phyloP scores from a whole-genome alignment of 495 filamentous ascomycete genomes.

The Rostrohypoxylon terebratum region DNA sequence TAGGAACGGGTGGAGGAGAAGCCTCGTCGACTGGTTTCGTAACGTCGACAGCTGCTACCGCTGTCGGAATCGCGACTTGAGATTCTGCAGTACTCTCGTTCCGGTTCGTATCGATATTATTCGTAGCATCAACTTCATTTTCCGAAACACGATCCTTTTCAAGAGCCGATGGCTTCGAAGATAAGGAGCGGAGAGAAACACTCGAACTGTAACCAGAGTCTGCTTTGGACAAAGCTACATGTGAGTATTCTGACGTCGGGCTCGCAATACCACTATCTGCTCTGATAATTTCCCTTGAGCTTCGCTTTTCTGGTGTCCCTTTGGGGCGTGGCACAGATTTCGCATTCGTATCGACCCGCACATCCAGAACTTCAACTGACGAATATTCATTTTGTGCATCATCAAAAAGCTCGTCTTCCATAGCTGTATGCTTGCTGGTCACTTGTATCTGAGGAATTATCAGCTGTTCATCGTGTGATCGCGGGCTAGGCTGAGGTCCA shows the following conservation, averaged over 20 bases:
- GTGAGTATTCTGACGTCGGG: conserved; percentile 50
- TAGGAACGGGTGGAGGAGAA: conserved; percentile 42
- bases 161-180: conserved; percentile 33
- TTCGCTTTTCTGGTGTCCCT: conserved; percentile 6
- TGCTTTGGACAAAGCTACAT: conserved; percentile 61
- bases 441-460: conserved; percentile 54
- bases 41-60: neutral
- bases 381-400: conserved; percentile 54
- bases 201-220: conserved; percentile 70
- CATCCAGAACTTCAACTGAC: conserved; percentile 53
- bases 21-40: neutral
- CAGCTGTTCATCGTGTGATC: conserved; percentile 1
- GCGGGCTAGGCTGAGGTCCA: conserved; percentile 24
- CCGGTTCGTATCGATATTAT: conserved; percentile 7
- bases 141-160: conserved; percentile 36
- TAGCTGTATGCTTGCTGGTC: conserved; percentile 60
- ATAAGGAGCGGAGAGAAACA: conserved; percentile 61
- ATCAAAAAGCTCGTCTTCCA: conserved; percentile 63
- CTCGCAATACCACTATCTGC: conserved; percentile 61
- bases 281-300: conserved; percentile 46
- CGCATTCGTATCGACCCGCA: conserved; percentile 56
- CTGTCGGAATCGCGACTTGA: neutral
- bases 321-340: conserved; percentile 47
- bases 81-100: neutral
- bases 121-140: conserved; percentile 17